Evolutionary conservation across 2,329 filamentous ascomycete species (phyloP).

Genomic region (Fusarium clavum): DNA sequence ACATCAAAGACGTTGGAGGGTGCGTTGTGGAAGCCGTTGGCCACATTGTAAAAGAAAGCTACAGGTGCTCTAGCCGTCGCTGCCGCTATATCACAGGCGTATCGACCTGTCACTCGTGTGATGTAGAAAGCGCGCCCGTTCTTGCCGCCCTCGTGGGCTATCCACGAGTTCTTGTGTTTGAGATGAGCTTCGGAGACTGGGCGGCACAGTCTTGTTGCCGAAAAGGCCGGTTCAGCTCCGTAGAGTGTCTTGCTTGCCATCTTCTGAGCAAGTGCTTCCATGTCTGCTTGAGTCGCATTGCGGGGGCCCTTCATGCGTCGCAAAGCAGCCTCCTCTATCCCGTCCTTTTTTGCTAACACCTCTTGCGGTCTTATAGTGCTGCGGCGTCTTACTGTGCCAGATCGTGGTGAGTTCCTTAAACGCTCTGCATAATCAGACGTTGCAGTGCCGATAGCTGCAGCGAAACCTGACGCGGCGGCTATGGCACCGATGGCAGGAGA

Average conservation of each 20-base stretch:
- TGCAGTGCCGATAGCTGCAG: constrained; percentile 64
- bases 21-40: constrained; percentile 79
- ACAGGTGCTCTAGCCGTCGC: constrained; percentile 73
- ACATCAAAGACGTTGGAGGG: constrained; percentile 71
- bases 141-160: constrained; percentile 41
- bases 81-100: constrained; percentile 69
- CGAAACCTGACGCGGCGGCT: constrained; percentile 71
- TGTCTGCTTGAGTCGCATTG: constrained; percentile 42
- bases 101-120: constrained; percentile 61
- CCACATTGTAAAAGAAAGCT: constrained; percentile 74
- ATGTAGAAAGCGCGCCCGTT: constrained; percentile 46
- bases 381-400: background rate
- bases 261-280: constrained; percentile 47
- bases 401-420: constrained; percentile 17
- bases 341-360: background rate
- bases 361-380: background rate
- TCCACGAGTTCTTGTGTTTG: constrained; percentile 44
- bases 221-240: constrained; percentile 61
- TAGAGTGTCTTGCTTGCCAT: constrained; percentile 53
- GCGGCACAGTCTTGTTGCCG: constrained; percentile 5
- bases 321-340: background rate
- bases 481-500: constrained; percentile 74
- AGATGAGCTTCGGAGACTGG: constrained; percentile 36
- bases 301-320: background rate
- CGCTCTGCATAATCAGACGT: constrained; percentile 34